These are phyloP conservation scores for Phytophthora quininea DNA, from an alignment of 352 stramenopile species.

Conservation along the genomic window DNA sequence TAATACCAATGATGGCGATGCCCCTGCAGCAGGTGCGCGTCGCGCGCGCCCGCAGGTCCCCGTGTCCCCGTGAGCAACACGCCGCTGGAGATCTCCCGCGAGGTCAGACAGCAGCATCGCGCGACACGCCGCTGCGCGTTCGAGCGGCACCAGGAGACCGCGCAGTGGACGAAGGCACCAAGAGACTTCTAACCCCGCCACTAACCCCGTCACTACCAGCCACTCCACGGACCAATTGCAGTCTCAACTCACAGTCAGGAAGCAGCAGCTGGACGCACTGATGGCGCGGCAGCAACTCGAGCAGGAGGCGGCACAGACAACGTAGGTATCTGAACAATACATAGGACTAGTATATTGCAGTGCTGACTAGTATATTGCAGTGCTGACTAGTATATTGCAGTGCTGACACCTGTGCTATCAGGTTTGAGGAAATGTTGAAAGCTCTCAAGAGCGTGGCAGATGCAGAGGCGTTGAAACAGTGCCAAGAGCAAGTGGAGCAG, in stretches of 20 bases:
- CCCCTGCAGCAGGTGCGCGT: too few species aligned
- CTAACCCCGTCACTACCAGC: slow-evolving; percentile 2
- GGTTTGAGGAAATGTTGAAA: slow-evolving; percentile 42
- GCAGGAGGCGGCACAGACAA: slow-evolving; percentile 16
- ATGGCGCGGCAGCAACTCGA: slow-evolving; percentile 21
- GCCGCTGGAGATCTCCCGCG: slow-evolving; percentile 49
- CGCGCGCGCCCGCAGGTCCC: slow-evolving; percentile 24
- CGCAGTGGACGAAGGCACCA: slow-evolving; percentile 47
- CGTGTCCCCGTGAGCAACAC: slow-evolving; percentile 39
- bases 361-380: too few species aligned
- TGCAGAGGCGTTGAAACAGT: slow-evolving; percentile 27
- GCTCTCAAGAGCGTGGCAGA: slow-evolving; percentile 29
- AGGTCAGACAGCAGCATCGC: slow-evolving; percentile 56
- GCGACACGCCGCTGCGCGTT: slow-evolving; percentile 58
- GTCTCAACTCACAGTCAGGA: slow-evolving; percentile 15
- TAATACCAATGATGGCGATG: too few species aligned
- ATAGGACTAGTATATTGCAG: too few species aligned
- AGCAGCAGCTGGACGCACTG: slow-evolving; percentile 20
- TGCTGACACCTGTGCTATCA: slow-evolving; percentile 1
- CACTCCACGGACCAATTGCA: slow-evolving; percentile 22
- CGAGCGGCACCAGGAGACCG: slow-evolving; percentile 69
- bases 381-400: too few species aligned
- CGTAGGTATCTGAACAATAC: too few species aligned
- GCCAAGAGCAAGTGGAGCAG: slow-evolving; percentile 21
- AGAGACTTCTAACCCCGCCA: neutral